Base-by-base conservation (phyloP, 441 rosid species). In the Rhodomyrtus psidioides region DNA sequence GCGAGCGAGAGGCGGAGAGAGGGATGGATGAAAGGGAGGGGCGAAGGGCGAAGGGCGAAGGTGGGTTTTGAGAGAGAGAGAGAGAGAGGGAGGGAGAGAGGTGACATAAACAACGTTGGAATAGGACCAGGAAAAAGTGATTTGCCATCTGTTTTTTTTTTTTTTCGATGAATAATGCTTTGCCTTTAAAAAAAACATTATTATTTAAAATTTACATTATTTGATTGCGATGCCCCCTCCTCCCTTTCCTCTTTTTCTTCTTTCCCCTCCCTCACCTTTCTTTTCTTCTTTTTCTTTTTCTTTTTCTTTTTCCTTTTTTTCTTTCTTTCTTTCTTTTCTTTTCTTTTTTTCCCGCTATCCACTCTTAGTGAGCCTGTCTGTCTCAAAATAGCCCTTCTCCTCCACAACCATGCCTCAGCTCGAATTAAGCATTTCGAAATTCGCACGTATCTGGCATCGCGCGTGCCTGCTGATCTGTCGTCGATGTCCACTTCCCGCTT, bases 361-460 rank as follows among this genome's bases (percentile, higher is more conserved):
- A 39, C 79, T 39, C 34, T 65, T 34, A 34, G 79, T 12, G 79
- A 23, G 49, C 9, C n/a, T 10, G 79, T 23, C 79, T 3, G 4
- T 19, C 49, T 57, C 14, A 5, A 26, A 57, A 24, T 57, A 26
- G 19, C 3, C 44, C 51, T 49, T 49, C 13, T 16, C 28, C 74
- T 28, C 28, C 23, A 60, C 42, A 30, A 30, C 8, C 75, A 39
- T 17, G 75, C 44, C 75, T 62, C 39, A 1, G 10, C 44, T 30
- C 1, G 6, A 30, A 30, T 30, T 30, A 62, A 17, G 44, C 9
- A 28, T 30, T 34, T 30, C 24, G 44, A 28, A 62, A 62, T 62
- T 28, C 24, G 44, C 6, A 16, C 24, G 1, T 4, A 8, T 1
- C 2, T 30, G 26, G 0, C 10, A 4, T 2, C 6, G 26, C 1